These are phyloP conservation scores for Cyclospora cayetanensis DNA, from an alignment of 169 alveolate species.

Conservation along the genomic window DNA sequence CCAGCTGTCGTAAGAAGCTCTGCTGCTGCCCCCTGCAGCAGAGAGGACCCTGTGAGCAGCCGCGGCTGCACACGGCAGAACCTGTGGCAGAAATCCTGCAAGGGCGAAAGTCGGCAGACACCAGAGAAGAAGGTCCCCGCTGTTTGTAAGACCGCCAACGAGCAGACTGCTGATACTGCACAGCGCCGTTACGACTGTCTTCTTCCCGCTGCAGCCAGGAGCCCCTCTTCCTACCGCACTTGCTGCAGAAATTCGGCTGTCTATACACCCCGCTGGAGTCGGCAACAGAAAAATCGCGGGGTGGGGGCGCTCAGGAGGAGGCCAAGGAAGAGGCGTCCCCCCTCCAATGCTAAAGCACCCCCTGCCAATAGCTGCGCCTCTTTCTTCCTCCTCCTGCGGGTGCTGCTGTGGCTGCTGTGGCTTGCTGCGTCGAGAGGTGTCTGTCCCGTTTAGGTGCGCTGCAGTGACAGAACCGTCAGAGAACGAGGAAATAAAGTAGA, in stretches of 20 bases:
- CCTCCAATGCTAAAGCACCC: conserved; percentile 4
- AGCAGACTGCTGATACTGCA: conserved; percentile 50
- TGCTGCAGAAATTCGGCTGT: conserved; percentile 1
- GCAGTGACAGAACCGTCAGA: conserved; percentile 61
- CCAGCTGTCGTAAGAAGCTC: conserved; percentile 45
- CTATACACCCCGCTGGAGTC: conserved; percentile 27
- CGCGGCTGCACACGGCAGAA: conserved; percentile 19
- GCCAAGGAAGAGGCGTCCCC: conserved; percentile 50
- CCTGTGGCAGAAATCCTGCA: conserved; percentile 47
- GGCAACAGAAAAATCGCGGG: conserved; percentile 38
- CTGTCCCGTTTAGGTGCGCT: conserved; percentile 3
- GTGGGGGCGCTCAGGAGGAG: conserved; percentile 20
- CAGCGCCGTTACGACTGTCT: neutral
- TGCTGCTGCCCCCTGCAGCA: conserved; percentile 61
- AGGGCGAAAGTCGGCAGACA: conserved; percentile 5
- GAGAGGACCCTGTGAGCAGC: conserved; percentile 33
- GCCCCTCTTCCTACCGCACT: neutral
- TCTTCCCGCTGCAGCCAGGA: conserved; percentile 10
- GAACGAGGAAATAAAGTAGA: conserved; percentile 25
- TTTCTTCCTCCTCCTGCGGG: conserved; percentile 21
- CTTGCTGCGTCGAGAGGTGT: neutral
- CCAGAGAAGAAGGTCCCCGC: conserved; percentile 58
- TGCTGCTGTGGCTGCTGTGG: conserved; percentile 1
- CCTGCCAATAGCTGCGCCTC: neutral
- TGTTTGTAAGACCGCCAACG: conserved; percentile 47